These are phyloP conservation scores for Funneliformis caledonium DNA, from an alignment of 371 early-diverging fungal genomes.

Conservation along the genomic window DNA sequence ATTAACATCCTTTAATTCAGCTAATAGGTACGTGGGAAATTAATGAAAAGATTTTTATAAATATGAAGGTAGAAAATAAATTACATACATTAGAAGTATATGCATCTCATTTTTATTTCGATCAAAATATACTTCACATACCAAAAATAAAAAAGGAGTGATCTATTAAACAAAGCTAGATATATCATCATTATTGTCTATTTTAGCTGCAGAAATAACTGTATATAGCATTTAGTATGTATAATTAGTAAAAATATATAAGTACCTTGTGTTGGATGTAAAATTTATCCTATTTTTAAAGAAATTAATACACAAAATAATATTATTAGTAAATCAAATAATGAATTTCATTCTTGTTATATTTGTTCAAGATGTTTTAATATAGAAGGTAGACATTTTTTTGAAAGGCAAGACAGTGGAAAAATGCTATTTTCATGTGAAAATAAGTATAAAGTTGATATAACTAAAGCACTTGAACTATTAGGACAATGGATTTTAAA, in stretches of 20 bases:
- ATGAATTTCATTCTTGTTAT: not conserved
- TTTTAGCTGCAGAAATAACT: not conserved
- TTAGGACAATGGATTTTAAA: not conserved
- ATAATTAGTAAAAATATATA: not conserved
- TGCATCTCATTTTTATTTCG: not conserved
- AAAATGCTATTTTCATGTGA: not conserved
- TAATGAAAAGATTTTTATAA: not conserved
- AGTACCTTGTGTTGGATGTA: not conserved
- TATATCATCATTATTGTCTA: not conserved
- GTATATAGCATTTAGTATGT: not conserved
- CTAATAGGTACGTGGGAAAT: not conserved
- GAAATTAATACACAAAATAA: not conserved
- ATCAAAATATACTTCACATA: not conserved
- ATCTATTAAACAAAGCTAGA: not conserved
- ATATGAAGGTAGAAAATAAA: not conserved
- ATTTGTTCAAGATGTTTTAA: conserved; percentile 17
- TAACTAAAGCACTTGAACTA: not conserved
- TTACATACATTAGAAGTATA: conserved; percentile 11
- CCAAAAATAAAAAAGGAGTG: not conserved
- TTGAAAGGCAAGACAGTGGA: not conserved
- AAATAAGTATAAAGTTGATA: conserved; percentile 1
- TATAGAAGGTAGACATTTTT: not conserved
- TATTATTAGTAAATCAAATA: not conserved
- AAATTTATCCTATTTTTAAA: not conserved
- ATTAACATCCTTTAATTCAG: not conserved